Conservation (phyloP, 441 rosid species). For the Metrosideros polymorpha region DNA sequence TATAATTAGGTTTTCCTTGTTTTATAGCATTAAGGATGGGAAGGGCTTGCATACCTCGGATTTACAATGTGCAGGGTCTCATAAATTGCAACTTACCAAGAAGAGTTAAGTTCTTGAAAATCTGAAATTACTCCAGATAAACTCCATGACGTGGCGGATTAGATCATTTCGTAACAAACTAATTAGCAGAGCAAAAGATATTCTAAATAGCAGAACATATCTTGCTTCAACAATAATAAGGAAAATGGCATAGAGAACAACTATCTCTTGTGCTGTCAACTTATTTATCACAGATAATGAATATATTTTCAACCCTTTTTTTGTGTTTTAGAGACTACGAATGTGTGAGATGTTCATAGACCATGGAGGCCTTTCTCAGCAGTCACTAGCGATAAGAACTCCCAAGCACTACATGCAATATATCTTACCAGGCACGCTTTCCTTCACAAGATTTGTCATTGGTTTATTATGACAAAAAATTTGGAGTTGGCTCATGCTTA, state of each 20-base stretch:
- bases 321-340: slow-evolving; percentile 33
- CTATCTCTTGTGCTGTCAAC: background rate
- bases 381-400: slow-evolving; percentile 29
- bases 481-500: background rate
- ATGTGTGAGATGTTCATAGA: slow-evolving; percentile 44
- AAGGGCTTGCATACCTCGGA: background rate
- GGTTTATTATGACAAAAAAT: too few species aligned
- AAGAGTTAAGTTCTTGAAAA: background rate
- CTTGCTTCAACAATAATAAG: background rate
- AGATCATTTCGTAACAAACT: background rate
- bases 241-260: background rate
- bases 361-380: slow-evolving; percentile 48
- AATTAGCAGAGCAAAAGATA: background rate
- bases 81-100: background rate
- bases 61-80: background rate
- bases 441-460: background rate
- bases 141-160: background rate
- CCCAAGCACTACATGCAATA: slow-evolving; percentile 57
- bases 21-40: background rate
- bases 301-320: background rate
- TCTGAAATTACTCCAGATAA: background rate
- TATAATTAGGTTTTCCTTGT: background rate
- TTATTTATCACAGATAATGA: background rate
- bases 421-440: slow-evolving; percentile 57
- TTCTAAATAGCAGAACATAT: background rate